Conservation (phyloP, 192 early-diverging fungal genomes). For the Coemansia sp. region DNA sequence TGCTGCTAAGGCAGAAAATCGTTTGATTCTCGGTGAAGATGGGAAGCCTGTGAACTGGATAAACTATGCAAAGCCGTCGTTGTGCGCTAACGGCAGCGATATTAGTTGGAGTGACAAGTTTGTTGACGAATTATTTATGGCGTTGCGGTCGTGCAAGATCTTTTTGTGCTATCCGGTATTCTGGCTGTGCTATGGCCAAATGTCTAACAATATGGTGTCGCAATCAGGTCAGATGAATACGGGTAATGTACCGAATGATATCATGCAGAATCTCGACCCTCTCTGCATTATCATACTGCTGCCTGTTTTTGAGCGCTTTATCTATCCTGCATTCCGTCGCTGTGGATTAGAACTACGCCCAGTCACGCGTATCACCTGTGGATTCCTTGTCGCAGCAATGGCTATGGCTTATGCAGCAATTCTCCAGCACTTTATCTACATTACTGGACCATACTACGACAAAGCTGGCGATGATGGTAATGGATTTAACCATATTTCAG, state of each 20-base stretch:
- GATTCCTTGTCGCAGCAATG: slow-evolving; percentile 56
- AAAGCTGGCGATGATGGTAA: slow-evolving; percentile 37
- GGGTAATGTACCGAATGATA: slow-evolving; percentile 59
- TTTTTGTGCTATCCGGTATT: slow-evolving; percentile 72
- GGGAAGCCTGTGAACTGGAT: slow-evolving; percentile 48
- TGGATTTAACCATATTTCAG: slow-evolving; percentile 58
- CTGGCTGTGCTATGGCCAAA: slow-evolving; percentile 70
- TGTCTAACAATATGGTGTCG: slow-evolving; percentile 65
- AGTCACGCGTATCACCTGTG: slow-evolving; percentile 59
- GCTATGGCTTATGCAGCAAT: slow-evolving; percentile 63
- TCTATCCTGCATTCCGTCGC: slow-evolving; percentile 60
- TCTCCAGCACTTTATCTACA: slow-evolving; percentile 61
- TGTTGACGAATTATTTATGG: slow-evolving; percentile 63
- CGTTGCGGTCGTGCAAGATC: slow-evolving; percentile 64
- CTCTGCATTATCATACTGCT: slow-evolving; percentile 59
- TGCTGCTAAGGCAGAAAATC: slow-evolving; percentile 29
- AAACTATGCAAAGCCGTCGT: slow-evolving; percentile 63
- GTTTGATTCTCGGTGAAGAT: slow-evolving; percentile 27
- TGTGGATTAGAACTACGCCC: slow-evolving; percentile 56
- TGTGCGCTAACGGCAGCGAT: background rate
- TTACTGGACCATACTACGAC: slow-evolving; percentile 48
- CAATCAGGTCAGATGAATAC: slow-evolving; percentile 63
- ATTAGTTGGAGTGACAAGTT: slow-evolving; percentile 71
- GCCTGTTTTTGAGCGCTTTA: slow-evolving; percentile 56
- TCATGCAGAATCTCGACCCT: slow-evolving; percentile 63